Conservation (phyloP, 23 red algal species). For the Gracilaria gracilis region DNA sequence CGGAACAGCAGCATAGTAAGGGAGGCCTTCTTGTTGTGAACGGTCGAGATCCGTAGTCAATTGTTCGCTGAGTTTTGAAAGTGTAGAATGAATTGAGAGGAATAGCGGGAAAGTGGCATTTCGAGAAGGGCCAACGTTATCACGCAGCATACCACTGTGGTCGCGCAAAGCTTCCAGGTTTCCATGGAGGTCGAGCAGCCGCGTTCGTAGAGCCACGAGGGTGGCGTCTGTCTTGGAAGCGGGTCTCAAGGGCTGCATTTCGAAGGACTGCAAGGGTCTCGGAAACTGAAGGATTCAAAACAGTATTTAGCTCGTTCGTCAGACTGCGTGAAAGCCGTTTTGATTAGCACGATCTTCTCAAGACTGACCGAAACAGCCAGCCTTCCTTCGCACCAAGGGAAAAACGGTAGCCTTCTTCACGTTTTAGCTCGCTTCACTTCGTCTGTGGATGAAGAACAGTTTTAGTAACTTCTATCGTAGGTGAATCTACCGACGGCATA, state of each 20-base stretch:
- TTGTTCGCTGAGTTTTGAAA: constrained; percentile 14
- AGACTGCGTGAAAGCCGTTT: no score
- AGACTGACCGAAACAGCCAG: no score
- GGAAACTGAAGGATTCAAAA: neutral
- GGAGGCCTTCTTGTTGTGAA: constrained; percentile 27
- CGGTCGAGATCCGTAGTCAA: constrained; percentile 21
- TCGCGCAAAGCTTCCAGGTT: constrained; percentile 28
- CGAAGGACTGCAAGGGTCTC: neutral
- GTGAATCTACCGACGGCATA: no score
- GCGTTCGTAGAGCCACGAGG: constrained; percentile 17
- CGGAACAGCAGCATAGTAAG: constrained; percentile 34
- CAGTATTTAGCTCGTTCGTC: neutral
- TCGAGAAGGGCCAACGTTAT: constrained; percentile 32
- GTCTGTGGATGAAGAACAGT: no score
- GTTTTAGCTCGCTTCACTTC: no score
- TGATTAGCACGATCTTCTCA: no score
- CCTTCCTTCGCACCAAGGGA: no score
- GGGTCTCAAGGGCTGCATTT: constrained; percentile 9
- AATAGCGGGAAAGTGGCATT: constrained; percentile 25
- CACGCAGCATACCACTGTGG: constrained; percentile 26
- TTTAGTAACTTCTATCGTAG: no score
- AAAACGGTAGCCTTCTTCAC: no score
- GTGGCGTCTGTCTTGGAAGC: constrained; percentile 27
- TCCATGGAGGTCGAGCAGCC: constrained; percentile 18
- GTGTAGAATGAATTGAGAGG: constrained; percentile 22